phyloP scores from a whole-genome alignment of 345 rosid species.

The Gossypium turneri region DNA sequence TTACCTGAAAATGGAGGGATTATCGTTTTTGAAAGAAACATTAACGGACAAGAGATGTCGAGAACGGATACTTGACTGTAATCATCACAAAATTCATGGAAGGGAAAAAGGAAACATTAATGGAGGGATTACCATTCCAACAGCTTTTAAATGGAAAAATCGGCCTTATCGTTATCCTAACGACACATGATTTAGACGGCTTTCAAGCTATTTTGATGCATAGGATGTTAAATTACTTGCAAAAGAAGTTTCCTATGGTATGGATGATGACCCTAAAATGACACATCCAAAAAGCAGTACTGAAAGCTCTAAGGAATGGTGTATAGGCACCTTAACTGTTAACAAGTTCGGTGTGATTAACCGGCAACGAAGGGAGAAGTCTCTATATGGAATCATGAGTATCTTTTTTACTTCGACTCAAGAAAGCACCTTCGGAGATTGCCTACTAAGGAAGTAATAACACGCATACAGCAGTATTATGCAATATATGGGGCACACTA shows the following conservation, averaged over 20 bases:
- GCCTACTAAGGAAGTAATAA: not conserved
- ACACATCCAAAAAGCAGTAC: not conserved
- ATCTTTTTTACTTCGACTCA: not conserved
- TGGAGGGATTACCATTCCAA: not conserved
- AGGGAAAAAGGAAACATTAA: not conserved
- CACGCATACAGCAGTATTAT: not conserved
- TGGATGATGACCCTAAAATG: not conserved
- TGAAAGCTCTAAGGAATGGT: not conserved
- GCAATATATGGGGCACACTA: not conserved
- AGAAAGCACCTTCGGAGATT: not conserved
- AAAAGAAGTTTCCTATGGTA: not conserved
- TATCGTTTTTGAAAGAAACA: not conserved
- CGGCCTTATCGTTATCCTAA: not conserved
- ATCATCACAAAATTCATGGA: no score
- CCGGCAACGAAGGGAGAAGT: not conserved
- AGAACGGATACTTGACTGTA: no score
- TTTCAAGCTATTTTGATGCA: not conserved
- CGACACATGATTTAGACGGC: not conserved
- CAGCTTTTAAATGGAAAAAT: not conserved
- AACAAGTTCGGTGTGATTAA: not conserved
- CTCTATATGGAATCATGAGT: not conserved
- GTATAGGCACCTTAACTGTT: not conserved
- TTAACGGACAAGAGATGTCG: not conserved
- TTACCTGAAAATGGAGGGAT: constrained; percentile 1
- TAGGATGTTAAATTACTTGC: not conserved